Evolutionary conservation across 768 basidiomycete species (phyloP).

Genomic region (Boletellus ananiceps): DNA sequence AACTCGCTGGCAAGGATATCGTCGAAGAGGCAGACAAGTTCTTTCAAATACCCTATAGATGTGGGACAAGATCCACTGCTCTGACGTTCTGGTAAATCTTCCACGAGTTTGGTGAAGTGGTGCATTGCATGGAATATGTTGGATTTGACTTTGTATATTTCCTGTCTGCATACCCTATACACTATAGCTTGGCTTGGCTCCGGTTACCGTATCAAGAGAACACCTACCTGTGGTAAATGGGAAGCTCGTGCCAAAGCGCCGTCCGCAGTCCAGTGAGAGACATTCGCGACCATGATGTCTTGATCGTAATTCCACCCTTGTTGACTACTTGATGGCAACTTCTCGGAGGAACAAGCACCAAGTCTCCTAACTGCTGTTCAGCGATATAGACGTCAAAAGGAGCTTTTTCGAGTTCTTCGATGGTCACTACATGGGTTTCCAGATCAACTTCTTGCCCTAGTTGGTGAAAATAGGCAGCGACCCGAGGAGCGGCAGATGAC

Average conservation of each 20-base stretch:
- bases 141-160: slow-evolving; percentile 72
- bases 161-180: slow-evolving; percentile 70
- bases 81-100: slow-evolving; percentile 4
- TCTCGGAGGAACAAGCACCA: slow-evolving; percentile 76
- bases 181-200: background rate
- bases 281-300: slow-evolving; percentile 87
- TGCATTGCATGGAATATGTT: slow-evolving; percentile 54
- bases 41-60: slow-evolving; percentile 24
- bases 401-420: slow-evolving; percentile 60
- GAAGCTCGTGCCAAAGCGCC: slow-evolving; percentile 69
- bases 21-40: slow-evolving; percentile 45
- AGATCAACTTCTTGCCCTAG: slow-evolving; percentile 54
- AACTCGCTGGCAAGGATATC: slow-evolving; percentile 41
- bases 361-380: slow-evolving; percentile 71
- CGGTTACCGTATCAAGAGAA: background rate
- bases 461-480: slow-evolving; percentile 53
- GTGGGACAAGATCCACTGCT: background rate
- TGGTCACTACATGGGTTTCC: slow-evolving; percentile 60
- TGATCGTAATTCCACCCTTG: slow-evolving; percentile 73
- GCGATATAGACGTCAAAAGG: slow-evolving; percentile 67
- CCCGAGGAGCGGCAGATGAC: slow-evolving; percentile 49
- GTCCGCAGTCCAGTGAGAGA: slow-evolving; percentile 53
- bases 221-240: slow-evolving; percentile 69
- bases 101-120: slow-evolving; percentile 24
- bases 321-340: slow-evolving; percentile 86